Conservation (phyloP, 371 early-diverging fungal species). For the Lichtheimia hyalospora region DNA sequence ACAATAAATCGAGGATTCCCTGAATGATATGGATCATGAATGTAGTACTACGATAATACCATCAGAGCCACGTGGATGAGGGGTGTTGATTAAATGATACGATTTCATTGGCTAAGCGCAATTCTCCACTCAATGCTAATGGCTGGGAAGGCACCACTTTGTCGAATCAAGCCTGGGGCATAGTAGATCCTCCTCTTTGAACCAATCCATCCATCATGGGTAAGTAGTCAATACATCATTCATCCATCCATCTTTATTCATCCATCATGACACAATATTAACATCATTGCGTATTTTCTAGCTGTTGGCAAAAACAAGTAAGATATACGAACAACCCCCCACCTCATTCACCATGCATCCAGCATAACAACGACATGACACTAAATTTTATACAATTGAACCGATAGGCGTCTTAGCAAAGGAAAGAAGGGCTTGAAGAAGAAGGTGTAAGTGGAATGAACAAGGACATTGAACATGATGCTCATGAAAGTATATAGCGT, state of each 20-base stretch:
- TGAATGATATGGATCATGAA: no score
- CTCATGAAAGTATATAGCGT: conserved; percentile 49
- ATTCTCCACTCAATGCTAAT: no score
- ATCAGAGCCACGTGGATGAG: no score
- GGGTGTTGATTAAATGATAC: no score
- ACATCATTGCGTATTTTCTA: conserved; percentile 8
- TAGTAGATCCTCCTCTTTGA: conserved; percentile 3
- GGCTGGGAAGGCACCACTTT: no score
- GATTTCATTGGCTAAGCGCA: no score
- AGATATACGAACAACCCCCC: conserved; percentile 23
- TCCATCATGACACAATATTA: neutral
- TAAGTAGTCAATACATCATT: conserved; percentile 21
- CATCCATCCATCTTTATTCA: conserved; percentile 21
- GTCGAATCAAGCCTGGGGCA: no score
- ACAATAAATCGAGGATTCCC: conserved; percentile 1
- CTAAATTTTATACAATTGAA: neutral
- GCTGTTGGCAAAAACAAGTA: conserved; percentile 97
- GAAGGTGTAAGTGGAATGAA: conserved; percentile 81
- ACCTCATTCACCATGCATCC: neutral
- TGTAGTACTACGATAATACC: no score
- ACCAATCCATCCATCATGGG: conserved; percentile 24
- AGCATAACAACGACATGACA: no score
- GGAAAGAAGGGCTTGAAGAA: conserved; percentile 97
- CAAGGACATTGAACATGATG: neutral
- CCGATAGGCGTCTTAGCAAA: conserved; percentile 76